A percentile compares a stretch with the other conserved stretches of the same genome.
These are phyloP conservation scores for Cryptococcus jaspeensis DNA, from an alignment of 1,284 basidiomycete genomes.

Conservation along the genomic window DNA sequence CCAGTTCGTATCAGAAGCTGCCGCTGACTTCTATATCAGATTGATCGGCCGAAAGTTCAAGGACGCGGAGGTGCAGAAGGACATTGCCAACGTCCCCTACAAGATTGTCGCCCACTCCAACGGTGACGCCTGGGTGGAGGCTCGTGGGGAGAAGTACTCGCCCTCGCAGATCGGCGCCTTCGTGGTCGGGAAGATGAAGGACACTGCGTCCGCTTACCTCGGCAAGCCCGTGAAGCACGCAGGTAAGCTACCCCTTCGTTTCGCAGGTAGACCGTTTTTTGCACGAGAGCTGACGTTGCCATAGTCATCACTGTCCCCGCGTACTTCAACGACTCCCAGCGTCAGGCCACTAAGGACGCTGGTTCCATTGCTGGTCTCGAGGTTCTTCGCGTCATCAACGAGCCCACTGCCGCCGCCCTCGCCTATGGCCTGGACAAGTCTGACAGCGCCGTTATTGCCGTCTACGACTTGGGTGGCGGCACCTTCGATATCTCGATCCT, in stretches of 20 bases:
- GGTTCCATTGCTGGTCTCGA: conserved; percentile 96
- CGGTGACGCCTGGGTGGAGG: conserved; percentile 72
- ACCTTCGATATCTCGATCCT: conserved; percentile 98
- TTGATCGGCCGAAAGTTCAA: conserved; percentile 91
- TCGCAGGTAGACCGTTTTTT: background rate
- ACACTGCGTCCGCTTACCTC: conserved; percentile 88
- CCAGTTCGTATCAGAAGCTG: too few relatives aligned
- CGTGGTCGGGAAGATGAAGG: conserved; percentile 90
- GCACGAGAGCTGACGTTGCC: conserved; percentile 57
- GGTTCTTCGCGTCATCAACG: conserved; percentile 97
- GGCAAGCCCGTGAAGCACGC: conserved; percentile 89
- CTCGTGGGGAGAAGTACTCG: conserved; percentile 60
- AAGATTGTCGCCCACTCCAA: conserved; percentile 66
- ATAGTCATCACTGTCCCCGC: conserved; percentile 90
- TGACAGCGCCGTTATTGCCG: conserved; percentile 85
- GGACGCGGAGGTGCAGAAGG: conserved; percentile 90
- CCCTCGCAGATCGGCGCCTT: conserved; percentile 69
- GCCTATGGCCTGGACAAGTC: conserved; percentile 87
- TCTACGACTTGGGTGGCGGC: conserved; percentile 93
- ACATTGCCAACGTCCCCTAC: conserved; percentile 69
- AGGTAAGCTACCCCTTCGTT: conserved; percentile 49
- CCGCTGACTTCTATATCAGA: conserved; percentile 19
- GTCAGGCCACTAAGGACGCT: conserved; percentile 96
- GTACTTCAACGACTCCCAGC: conserved; percentile 98
- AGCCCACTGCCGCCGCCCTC: conserved; percentile 95